These are phyloP conservation scores for Cyclanthera cordifolia DNA, from an alignment of 306 rosid species.

Conservation along the genomic window DNA sequence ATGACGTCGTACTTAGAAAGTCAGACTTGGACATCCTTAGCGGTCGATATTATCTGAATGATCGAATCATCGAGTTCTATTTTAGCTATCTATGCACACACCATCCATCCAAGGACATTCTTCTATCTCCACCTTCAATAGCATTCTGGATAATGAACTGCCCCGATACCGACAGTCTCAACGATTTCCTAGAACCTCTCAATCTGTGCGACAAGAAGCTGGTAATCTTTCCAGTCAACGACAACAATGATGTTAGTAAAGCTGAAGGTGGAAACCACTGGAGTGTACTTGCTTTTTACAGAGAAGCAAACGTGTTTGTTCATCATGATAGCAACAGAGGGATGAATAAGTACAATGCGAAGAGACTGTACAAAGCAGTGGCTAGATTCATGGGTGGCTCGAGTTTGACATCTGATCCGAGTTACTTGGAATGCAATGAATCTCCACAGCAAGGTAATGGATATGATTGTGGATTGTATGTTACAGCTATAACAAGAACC, in stretches of 20 bases:
- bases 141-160: constrained; percentile 74
- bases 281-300: constrained; percentile 72
- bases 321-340: constrained; percentile 60
- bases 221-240: constrained; percentile 63
- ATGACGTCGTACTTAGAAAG: constrained; percentile 72
- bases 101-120: constrained; percentile 33
- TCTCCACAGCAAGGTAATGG: constrained; percentile 67
- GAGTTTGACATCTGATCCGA: constrained; percentile 21
- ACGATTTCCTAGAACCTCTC: constrained; percentile 68
- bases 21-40: constrained; percentile 67
- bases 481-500: constrained; percentile 48
- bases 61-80: constrained; percentile 69
- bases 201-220: constrained; percentile 40
- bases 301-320: constrained; percentile 40
- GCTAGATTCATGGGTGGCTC: constrained; percentile 29
- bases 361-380: constrained; percentile 46
- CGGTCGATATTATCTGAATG: constrained; percentile 64
- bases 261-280: constrained; percentile 90
- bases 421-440: constrained; percentile 36
- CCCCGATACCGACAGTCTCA: constrained; percentile 31
- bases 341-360: constrained; percentile 35
- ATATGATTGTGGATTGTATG: constrained; percentile 79
- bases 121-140: constrained; percentile 72
- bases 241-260: constrained; percentile 46
- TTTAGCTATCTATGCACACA: constrained; percentile 52